Evolutionary conservation across 129 eudicot species (phyloP).

Genomic region (Gnaphalium uliginosum): DNA sequence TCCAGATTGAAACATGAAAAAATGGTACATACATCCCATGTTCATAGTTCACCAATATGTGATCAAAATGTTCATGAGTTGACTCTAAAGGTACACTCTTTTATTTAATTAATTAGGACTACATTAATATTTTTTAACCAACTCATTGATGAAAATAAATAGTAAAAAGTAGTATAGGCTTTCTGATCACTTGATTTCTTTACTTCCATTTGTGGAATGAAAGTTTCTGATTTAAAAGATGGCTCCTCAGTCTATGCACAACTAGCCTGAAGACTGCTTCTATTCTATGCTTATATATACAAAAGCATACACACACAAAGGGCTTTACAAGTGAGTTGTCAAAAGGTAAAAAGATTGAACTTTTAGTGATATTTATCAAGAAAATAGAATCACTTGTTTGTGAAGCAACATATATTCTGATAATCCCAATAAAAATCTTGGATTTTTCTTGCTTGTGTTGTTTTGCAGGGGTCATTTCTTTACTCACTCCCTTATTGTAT

Average conservation of each 20-base stretch:
- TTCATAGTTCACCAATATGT: not conserved
- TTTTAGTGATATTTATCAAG: slow-evolving; percentile 15
- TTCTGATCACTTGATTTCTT: slow-evolving; percentile 40
- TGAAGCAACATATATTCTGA: slow-evolving; percentile 40
- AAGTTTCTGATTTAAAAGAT: slow-evolving; percentile 23
- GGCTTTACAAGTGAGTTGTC: slow-evolving; percentile 47
- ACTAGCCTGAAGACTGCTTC: slow-evolving; percentile 38
- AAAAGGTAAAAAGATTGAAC: slow-evolving; percentile 30
- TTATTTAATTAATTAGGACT: slow-evolving; percentile 15
- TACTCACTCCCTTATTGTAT: not conserved
- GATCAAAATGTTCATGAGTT: slow-evolving; percentile 27
- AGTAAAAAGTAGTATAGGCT: slow-evolving; percentile 33
- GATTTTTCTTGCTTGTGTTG: slow-evolving; percentile 33
- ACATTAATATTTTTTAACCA: slow-evolving; percentile 29
- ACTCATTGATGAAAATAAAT: slow-evolving; percentile 34
- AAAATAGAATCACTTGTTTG: slow-evolving; percentile 40
- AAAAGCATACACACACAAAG: not conserved
- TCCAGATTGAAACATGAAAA: slow-evolving; percentile 25
- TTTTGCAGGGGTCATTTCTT: slow-evolving; percentile 19
- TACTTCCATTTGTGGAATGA: slow-evolving; percentile 47
- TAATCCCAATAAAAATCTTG: slow-evolving; percentile 30
- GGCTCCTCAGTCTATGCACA: slow-evolving; percentile 56
- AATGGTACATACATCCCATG: slow-evolving; percentile 12
- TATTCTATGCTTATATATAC: slow-evolving; percentile 26
- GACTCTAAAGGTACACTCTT: slow-evolving; percentile 34